A percentile compares a stretch with the other conserved stretches of the same genome.
These are phyloP conservation scores for Trichoderma gracile DNA, from an alignment of 2,329 filamentous ascomycete species.

Conservation along the genomic window DNA sequence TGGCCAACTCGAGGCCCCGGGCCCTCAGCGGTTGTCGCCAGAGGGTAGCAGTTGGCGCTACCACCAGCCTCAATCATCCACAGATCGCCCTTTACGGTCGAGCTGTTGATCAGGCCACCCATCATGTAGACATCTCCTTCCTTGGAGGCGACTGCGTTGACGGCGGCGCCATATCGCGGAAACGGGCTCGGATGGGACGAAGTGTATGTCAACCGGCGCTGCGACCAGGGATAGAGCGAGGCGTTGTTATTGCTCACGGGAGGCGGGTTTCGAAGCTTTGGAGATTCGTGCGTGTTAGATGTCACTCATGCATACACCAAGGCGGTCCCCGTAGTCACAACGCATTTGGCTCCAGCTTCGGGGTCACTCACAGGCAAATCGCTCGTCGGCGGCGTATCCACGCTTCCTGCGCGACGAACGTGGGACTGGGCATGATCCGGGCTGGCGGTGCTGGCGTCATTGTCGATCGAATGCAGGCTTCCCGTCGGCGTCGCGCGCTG, in stretches of 20 bases:
- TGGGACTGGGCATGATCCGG: conserved; percentile 59
- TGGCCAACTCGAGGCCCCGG: conserved; percentile 94
- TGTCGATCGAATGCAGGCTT: conserved; percentile 72
- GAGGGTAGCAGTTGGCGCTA: conserved; percentile 85
- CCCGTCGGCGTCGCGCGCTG: conserved; percentile 71
- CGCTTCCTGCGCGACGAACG: conserved; percentile 54
- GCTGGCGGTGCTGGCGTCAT: conserved; percentile 57
- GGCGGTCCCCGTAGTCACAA: conserved; percentile 1
- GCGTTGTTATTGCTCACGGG: conserved; percentile 61
- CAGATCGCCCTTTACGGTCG: conserved; percentile 92
- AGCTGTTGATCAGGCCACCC: conserved; percentile 92
- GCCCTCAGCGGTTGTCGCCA: conserved; percentile 88
- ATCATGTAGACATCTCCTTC: conserved; percentile 97
- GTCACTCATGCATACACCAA: not conserved
- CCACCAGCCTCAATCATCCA: conserved; percentile 96
- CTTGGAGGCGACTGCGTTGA: conserved; percentile 89
- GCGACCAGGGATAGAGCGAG: conserved; percentile 94
- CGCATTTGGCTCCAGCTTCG: not conserved
- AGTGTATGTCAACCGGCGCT: conserved; percentile 82
- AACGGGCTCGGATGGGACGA: conserved; percentile 83
- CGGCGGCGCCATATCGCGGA: conserved; percentile 93
- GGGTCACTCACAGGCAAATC: conserved; percentile 46
- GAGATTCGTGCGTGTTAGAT: conserved; percentile 14
- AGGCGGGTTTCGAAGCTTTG: conserved; percentile 37
- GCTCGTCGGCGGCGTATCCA: conserved; percentile 47